phyloP scores from a whole-genome alignment of 176 grass and related monocot species.

The Otatea glauca region DNA sequence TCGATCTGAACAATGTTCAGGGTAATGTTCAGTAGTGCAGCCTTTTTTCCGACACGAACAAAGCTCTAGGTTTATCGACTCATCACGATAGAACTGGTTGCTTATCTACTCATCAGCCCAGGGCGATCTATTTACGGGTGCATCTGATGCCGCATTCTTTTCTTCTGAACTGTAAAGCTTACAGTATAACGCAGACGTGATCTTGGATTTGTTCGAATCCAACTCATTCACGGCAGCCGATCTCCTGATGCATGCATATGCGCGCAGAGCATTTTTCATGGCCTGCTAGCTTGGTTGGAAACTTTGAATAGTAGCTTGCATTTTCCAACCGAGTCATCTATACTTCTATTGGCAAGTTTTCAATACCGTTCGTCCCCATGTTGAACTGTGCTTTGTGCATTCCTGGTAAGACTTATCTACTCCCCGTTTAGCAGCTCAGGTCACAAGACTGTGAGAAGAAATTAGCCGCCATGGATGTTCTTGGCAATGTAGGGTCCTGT shows the following conservation, averaged over 20 bases:
- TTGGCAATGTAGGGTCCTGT: constrained; percentile 17
- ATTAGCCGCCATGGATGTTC: constrained; percentile 43
- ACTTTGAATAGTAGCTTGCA: not conserved
- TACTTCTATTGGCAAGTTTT: constrained; percentile 31
- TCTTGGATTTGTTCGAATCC: constrained; percentile 42
- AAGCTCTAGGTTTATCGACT: not conserved
- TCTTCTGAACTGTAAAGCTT: not conserved
- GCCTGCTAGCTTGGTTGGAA: not conserved
- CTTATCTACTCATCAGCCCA: constrained; percentile 8
- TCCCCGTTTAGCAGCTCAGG: not conserved
- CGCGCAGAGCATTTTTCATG: not conserved
- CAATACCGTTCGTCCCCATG: not conserved
- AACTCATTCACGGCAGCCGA: constrained; percentile 6
- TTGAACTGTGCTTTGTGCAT: constrained; percentile 42
- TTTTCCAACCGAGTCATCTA: not conserved
- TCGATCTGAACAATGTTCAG: no score
- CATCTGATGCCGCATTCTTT: not conserved
- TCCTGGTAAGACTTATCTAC: constrained; percentile 47
- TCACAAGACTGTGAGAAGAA: not conserved
- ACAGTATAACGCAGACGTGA: not conserved
- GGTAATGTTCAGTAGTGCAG: no score
- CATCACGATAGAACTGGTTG: not conserved
- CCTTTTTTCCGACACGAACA: not conserved
- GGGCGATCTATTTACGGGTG: not conserved
- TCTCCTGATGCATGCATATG: constrained; percentile 31